phyloP scores from a whole-genome alignment of 345 rosid species.

The Chamaenerion angustifolium region DNA sequence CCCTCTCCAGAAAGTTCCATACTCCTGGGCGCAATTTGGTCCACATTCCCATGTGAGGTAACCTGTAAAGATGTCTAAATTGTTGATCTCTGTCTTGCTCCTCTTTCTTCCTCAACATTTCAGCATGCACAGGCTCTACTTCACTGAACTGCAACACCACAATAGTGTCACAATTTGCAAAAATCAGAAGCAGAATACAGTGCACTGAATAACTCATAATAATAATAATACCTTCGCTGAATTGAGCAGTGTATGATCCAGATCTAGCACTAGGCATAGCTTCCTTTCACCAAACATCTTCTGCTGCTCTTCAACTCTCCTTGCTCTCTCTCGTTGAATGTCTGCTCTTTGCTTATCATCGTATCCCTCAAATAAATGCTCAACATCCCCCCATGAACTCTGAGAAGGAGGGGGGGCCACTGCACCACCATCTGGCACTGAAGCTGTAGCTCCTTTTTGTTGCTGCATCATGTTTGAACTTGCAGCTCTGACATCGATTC shows the following conservation, averaged over 20 bases:
- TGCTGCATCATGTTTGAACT: constrained; percentile 21
- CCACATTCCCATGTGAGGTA: constrained; percentile 98
- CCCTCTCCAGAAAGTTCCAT: constrained; percentile 95
- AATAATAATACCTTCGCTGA: constrained; percentile 65
- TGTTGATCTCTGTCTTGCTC: constrained; percentile 90
- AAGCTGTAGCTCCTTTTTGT: constrained; percentile 19
- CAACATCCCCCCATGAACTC: constrained; percentile 81
- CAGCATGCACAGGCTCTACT: constrained; percentile 77
- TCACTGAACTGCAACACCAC: constrained; percentile 49
- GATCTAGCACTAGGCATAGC: constrained; percentile 93
- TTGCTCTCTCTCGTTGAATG: constrained; percentile 79
- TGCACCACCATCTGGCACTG: constrained; percentile 23
- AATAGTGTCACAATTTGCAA: background rate
- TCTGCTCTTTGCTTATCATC: constrained; percentile 84
- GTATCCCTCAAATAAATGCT: constrained; percentile 77
- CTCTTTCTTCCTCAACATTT: constrained; percentile 79
- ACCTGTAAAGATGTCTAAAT: constrained; percentile 71
- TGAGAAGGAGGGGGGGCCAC: constrained; percentile 27
- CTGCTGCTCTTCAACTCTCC: constrained; percentile 91
- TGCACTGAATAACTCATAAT: background rate
- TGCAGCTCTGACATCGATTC: constrained; percentile 20
- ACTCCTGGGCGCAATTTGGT: constrained; percentile 95
- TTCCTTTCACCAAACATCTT: constrained; percentile 80
- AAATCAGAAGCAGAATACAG: background rate
- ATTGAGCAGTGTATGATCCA: constrained; percentile 97